These are phyloP conservation scores for Clohesyomyces aquaticus DNA, from an alignment of 495 filamentous ascomycete genomes.

Conservation along the genomic window DNA sequence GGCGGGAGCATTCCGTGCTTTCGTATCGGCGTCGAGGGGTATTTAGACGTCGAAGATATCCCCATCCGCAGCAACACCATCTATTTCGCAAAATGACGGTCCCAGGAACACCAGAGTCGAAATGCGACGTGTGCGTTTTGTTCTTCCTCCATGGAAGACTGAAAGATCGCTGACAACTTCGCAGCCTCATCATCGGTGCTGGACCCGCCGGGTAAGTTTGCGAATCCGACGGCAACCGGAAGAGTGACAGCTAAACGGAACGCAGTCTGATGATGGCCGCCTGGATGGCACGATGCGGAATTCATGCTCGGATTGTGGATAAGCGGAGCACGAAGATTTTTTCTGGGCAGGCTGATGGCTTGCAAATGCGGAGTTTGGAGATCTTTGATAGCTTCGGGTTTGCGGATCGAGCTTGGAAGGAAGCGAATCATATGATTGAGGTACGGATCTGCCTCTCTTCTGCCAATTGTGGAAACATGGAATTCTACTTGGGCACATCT, in stretches of 20 bases:
- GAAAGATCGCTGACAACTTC: constrained; percentile 1
- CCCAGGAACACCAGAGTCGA: constrained; percentile 29
- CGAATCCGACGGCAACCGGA: background rate
- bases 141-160: background rate
- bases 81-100: background rate
- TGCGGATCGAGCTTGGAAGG: constrained; percentile 62
- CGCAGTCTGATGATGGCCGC: constrained; percentile 62
- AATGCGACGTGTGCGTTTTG: constrained; percentile 36
- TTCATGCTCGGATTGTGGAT: constrained; percentile 64
- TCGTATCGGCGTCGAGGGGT: no score
- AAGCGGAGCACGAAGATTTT: constrained; percentile 59
- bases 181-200: constrained; percentile 63
- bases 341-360: constrained; percentile 65
- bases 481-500: no score
- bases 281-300: constrained; percentile 64
- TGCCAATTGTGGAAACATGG: constrained; percentile 43
- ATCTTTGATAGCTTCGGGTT: constrained; percentile 71
- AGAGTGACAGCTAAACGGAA: background rate
- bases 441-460: constrained; percentile 5
- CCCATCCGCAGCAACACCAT: no score
- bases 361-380: constrained; percentile 62
- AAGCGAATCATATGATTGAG: constrained; percentile 55
- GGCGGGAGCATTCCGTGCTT: no score
- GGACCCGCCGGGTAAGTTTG: constrained; percentile 59
- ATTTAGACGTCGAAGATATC: no score